These are phyloP conservation scores for Skeletonema grethae DNA, from an alignment of 108 stramenopile species.

Conservation along the genomic window DNA sequence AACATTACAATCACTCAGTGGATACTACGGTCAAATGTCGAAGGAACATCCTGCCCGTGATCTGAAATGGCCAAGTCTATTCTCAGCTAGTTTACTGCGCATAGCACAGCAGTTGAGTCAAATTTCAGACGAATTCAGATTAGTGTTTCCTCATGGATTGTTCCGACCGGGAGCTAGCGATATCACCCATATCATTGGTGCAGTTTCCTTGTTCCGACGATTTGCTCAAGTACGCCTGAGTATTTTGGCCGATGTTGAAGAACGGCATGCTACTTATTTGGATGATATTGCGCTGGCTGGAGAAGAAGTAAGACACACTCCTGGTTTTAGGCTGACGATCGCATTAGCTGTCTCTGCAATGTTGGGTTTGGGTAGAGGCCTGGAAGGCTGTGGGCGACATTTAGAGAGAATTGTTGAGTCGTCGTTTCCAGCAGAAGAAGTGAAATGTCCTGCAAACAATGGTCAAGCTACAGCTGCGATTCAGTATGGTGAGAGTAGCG, in stretches of 20 bases:
- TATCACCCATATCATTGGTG: constrained; percentile 13
- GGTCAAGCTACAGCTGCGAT: background rate
- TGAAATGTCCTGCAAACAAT: background rate
- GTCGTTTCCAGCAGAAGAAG: constrained; percentile 15
- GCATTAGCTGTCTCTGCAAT: constrained; percentile 19
- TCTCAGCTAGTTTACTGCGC: constrained; percentile 11
- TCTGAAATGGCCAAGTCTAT: constrained; percentile 18
- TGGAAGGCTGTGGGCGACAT: constrained; percentile 9
- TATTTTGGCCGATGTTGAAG: constrained; percentile 13
- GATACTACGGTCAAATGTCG: constrained; percentile 6
- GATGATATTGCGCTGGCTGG: constrained; percentile 2
- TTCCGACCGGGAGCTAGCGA: constrained; percentile 11
- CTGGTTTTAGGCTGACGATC: constrained; percentile 24
- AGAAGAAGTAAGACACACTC: constrained; percentile 15
- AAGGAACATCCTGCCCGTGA: constrained; percentile 17
- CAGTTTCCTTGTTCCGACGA: constrained; percentile 15
- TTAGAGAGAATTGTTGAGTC: constrained; percentile 20
- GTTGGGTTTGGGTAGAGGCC: constrained; percentile 2
- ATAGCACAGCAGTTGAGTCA: constrained; percentile 17
- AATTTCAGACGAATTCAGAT: constrained; percentile 15
- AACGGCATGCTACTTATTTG: constrained; percentile 20
- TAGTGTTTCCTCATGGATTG: constrained; percentile 27
- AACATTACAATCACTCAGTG: constrained; percentile 17
- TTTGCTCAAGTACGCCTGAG: constrained; percentile 16
- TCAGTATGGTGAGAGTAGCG: background rate